Base-by-base conservation (phyloP, 2,329 filamentous ascomycete species). In the Arthrocladium fulminans region DNA sequence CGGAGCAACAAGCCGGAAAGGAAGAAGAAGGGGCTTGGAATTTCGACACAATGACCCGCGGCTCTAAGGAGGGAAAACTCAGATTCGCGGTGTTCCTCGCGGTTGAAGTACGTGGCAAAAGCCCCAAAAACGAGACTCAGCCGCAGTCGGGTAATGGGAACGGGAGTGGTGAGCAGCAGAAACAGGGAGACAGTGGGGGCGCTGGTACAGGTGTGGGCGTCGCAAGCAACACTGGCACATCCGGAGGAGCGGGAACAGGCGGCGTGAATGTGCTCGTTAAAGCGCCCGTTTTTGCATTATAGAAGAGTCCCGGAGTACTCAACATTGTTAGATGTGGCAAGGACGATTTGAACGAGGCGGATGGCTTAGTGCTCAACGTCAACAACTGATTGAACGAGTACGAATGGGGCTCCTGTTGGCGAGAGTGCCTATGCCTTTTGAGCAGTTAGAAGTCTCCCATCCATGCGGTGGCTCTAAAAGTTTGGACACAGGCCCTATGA, bases 81-180 rank as follows among this genome's bases (percentile, higher is more conserved):
- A 79, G 86, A 35, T 84, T 89, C 63, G 81, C 86, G 1, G 83
- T 81, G 3, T 90, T 89, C 63, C 66, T 88, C 49, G 78, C 76
- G 15, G 75, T 88, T 25, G 85, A 89, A 66, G 84, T 90, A 6
- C 73, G 83, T 54, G 84, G 84, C 19, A 77, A 84, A 45, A 64
- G 65, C 2, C 56, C 23, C 2, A 63, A 8, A 19, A 3, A 7
- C 3, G 22, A 29, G 27, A 17, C 29, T 15, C 19, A 32, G 25
- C 3, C 12, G 39, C 43, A 46, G 15, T 46, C 25, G 22, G 42
- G 34, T 8, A 55, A 50, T 8, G 48, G 30, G 2, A 43, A 27
- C 20, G 38, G 20, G 12, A 45, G 22, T 24, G 51, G 22, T 24
- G 22, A 32, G 23, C 17, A 34, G 9, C 3, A 24, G 3, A 19